These are phyloP conservation scores for Omphalotus guepiniiformis DNA, from an alignment of 768 basidiomycete genomes.

Conservation along the genomic window DNA sequence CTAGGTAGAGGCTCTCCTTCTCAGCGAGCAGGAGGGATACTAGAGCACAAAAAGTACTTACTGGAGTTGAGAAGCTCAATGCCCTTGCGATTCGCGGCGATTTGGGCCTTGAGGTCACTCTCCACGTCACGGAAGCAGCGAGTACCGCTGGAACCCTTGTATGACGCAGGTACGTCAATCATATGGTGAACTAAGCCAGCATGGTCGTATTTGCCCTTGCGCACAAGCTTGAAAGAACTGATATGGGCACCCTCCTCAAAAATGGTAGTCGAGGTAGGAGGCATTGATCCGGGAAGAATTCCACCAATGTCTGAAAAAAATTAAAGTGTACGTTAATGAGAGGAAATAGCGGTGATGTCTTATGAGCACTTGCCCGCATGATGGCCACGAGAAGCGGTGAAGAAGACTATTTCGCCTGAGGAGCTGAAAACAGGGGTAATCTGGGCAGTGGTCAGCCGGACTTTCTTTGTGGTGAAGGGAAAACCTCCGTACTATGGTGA, in stretches of 20 bases:
- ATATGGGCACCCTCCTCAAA: conserved; percentile 6
- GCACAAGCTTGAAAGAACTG: neutral
- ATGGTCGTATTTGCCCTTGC: conserved; percentile 1
- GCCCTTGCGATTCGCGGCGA: conserved; percentile 2
- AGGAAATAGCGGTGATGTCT: neutral
- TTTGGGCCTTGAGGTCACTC: conserved; percentile 7
- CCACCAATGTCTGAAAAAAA: neutral
- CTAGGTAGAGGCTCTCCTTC: neutral
- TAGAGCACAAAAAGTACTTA: neutral
- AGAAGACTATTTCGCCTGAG: conserved; percentile 1
- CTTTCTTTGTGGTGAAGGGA: neutral
- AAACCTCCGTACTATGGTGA: conserved; percentile 32
- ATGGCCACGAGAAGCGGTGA: conserved; percentile 26
- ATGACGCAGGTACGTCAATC: neutral
- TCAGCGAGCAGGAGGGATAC: neutral
- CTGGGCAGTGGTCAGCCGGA: neutral
- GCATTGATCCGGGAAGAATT: neutral
- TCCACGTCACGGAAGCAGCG: neutral
- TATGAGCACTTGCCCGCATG: conserved; percentile 22
- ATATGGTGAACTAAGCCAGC: conserved; percentile 1
- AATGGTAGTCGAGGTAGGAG: conserved; percentile 2
- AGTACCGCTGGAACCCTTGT: conserved; percentile 1
- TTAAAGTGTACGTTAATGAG: neutral
- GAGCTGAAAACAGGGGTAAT: conserved; percentile 32
- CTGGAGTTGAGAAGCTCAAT: neutral